phyloP scores from a whole-genome alignment of 768 basidiomycete species.

The Boletales sp. region DNA sequence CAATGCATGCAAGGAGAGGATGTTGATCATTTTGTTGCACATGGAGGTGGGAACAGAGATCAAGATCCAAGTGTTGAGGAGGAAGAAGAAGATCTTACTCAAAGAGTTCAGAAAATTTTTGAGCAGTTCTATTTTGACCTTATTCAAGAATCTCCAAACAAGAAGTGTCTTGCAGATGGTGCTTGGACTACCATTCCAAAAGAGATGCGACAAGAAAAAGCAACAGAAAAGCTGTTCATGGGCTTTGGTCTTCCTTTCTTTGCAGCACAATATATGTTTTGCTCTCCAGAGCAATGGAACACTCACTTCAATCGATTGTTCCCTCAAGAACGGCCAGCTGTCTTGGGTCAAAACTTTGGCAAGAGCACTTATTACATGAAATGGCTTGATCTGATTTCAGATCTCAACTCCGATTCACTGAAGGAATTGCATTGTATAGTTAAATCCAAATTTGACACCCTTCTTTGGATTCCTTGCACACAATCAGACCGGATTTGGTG shows the following conservation, averaged over 20 bases:
- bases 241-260: neutral
- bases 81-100: neutral
- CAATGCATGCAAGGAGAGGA: neutral
- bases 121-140: neutral
- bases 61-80: neutral
- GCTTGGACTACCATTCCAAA: slow-evolving; percentile 2
- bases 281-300: neutral
- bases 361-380: neutral
- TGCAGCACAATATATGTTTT: neutral
- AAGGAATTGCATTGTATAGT: neutral
- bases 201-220: neutral
- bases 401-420: neutral
- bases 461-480: neutral
- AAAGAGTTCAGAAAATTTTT: neutral
- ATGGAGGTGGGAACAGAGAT: neutral
- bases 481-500: neutral
- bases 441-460: neutral
- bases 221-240: neutral
- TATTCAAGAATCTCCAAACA: neutral
- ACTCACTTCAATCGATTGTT: neutral
- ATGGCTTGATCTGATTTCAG: neutral
- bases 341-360: neutral
- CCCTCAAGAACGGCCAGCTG: neutral
- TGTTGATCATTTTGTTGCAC: neutral
- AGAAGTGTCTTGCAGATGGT: neutral